Base-by-base conservation (phyloP, 2,329 filamentous ascomycete species). In the Colletotrichum sp. region DNA sequence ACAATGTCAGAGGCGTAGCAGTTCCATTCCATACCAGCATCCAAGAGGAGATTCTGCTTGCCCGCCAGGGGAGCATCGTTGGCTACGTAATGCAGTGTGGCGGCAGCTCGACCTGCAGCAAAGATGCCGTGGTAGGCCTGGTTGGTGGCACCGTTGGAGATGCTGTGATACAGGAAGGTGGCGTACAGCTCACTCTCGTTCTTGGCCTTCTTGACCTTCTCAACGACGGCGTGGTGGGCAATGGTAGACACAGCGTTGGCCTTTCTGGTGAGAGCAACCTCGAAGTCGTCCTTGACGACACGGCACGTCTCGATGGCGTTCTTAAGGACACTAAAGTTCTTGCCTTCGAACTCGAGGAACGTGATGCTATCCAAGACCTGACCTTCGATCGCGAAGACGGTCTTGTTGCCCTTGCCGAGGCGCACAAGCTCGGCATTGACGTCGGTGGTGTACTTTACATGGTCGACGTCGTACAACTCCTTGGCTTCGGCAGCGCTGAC, bases 111-210 rank as follows among this genome's bases (percentile, higher is more conserved):
- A 13, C 96, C 96, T 38, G 91, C 91, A 1, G 95, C 96, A 21
- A 97, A 92, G 80, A 98, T 98, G 75, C 94, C 93, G 78, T 94
- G 91, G 84, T 98, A 98, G 1, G 96, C 93, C 87, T 97, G 95
- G 79, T 97, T 92, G 81, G 92, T 93, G 68, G 94, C 94, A 28
- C 94, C 94, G 76, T 93, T 89, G 67, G 92, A 90, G 75, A 97
- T 91, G 82, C 95, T 97, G 34, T 90, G 89, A 81, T 95, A 92
- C 13, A 97, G 84, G 82, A 98, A 98, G 1, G 93, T 85, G 2
- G 92, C 96, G 82, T 98, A 94, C 36, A 98, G 91, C 82, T 98
- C 94, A 38, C 91, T 89, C 87, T 98, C 96, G 80, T 95, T 96
- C 78, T 87, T 88, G 28, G 93, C 94, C 30, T 87, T 86, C 78